Evolutionary conservation across 2,329 filamentous ascomycete species (phyloP).

Genomic region (Fusarium anguioides): DNA sequence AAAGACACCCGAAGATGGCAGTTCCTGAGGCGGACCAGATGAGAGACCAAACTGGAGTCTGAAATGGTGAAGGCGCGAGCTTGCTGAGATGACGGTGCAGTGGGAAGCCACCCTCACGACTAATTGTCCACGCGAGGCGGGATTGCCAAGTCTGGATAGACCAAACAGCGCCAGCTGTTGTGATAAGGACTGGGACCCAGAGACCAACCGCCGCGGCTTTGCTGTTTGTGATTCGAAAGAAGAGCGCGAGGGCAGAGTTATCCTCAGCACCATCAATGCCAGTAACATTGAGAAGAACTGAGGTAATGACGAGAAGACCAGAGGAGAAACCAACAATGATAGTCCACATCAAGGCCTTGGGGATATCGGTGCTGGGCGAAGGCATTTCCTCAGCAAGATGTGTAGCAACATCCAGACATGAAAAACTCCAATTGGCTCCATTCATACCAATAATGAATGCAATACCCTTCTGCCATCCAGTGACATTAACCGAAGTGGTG

Average conservation of each 20-base stretch:
- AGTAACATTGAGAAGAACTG: neutral
- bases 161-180: neutral
- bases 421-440: slow-evolving; percentile 6
- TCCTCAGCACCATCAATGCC: neutral
- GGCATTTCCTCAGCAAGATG: slow-evolving; percentile 16
- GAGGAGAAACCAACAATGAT: slow-evolving; percentile 4
- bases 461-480: slow-evolving; percentile 10
- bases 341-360: slow-evolving; percentile 10
- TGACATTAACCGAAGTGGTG: neutral
- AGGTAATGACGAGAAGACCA: neutral
- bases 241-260: slow-evolving; percentile 5
- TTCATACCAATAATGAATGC: slow-evolving; percentile 9
- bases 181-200: slow-evolving; percentile 4
- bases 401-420: neutral
- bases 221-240: slow-evolving; percentile 1
- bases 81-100: slow-evolving; percentile 6
- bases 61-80: neutral
- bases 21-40: neutral
- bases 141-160: slow-evolving; percentile 14
- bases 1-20: slow-evolving; percentile 1
- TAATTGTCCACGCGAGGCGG: neutral
- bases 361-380: neutral
- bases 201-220: slow-evolving; percentile 3
- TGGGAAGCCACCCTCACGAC: slow-evolving; percentile 4
- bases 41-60: slow-evolving; percentile 1